These are phyloP conservation scores for Metschnikowia hibisci DNA, from an alignment of 805 yeast genomes.

Conservation along the genomic window DNA sequence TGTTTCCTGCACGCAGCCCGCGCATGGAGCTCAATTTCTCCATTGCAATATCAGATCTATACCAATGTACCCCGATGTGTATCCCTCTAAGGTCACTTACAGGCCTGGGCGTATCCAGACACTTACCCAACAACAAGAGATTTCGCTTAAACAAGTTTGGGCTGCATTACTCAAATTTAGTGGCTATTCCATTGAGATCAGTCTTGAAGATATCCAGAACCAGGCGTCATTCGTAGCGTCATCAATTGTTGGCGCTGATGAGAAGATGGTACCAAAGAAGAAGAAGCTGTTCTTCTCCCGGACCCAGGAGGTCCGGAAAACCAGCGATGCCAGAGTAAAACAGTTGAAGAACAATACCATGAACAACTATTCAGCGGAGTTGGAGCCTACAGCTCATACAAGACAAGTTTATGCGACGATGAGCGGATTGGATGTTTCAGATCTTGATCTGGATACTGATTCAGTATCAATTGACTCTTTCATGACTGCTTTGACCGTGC, in stretches of 20 bases:
- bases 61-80: constrained; percentile 11
- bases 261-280: constrained; percentile 22
- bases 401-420: constrained; percentile 20
- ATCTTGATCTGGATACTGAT: constrained; percentile 19
- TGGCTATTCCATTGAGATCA: constrained; percentile 43
- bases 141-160: constrained; percentile 19
- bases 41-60: no score
- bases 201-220: constrained; percentile 26
- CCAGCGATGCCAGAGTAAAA: constrained; percentile 25
- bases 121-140: constrained; percentile 22
- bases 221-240: constrained; percentile 33
- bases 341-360: constrained; percentile 25
- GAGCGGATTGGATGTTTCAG: constrained; percentile 16
- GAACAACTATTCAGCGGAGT: constrained; percentile 24
- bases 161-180: constrained; percentile 23
- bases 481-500: constrained; percentile 9
- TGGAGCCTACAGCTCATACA: constrained; percentile 20
- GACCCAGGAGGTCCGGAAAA: constrained; percentile 10
- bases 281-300: constrained; percentile 28
- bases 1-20: no score
- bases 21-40: no score
- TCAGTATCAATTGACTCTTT: constrained; percentile 29
- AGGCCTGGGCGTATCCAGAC: constrained; percentile 39
- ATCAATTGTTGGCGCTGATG: constrained; percentile 15
- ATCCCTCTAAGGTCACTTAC: constrained; percentile 21